Percentiles rank a stretch among this genome's conserved stretches.
Evolutionary conservation across 1,284 basidiomycete genomes (phyloP).

Genomic region (Rhodotorula sp.): DNA sequence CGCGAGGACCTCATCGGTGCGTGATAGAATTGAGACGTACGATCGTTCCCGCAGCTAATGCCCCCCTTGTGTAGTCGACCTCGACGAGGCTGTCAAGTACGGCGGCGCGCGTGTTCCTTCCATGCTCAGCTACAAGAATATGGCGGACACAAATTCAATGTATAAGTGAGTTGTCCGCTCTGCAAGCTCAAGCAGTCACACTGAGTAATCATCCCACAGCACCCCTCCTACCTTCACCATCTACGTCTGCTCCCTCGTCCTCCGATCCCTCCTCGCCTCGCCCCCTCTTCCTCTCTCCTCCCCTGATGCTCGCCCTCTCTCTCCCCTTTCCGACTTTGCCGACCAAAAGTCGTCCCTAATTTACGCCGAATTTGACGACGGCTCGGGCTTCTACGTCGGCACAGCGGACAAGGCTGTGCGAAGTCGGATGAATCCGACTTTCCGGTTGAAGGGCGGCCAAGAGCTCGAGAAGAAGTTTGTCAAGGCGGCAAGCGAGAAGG

Average conservation of each 20-base stretch:
- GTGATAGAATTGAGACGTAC: not conserved
- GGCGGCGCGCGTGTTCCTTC: conserved; percentile 68
- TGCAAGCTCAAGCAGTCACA: not conserved
- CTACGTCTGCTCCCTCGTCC: conserved; percentile 85
- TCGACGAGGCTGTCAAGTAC: conserved; percentile 75
- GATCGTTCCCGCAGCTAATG: not conserved
- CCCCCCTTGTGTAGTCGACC: conserved; percentile 57
- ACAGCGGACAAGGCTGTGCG: conserved; percentile 37
- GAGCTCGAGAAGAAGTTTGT: conserved; percentile 66
- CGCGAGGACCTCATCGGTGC: conserved; percentile 73
- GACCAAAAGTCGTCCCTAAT: conserved; percentile 68
- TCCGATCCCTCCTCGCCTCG: conserved; percentile 61
- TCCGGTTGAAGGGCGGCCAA: conserved; percentile 64
- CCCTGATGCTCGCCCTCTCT: conserved; percentile 65
- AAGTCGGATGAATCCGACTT: conserved; percentile 87
- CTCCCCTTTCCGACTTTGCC: conserved; percentile 67
- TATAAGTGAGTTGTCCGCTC: conserved; percentile 61
- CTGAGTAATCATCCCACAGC: conserved; percentile 31
- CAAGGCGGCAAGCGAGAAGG: conserved; percentile 68
- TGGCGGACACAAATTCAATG: conserved; percentile 74
- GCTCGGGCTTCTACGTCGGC: conserved; percentile 40
- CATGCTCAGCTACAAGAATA: conserved; percentile 80
- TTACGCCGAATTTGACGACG: conserved; percentile 65
- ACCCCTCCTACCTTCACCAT: conserved; percentile 92
- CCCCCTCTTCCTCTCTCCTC: conserved; percentile 30